A percentile compares a stretch with the other conserved stretches of the same genome.
phyloP scores from a whole-genome alignment of 2,329 filamentous ascomycete species.

The Sclerotinia spermophila region DNA sequence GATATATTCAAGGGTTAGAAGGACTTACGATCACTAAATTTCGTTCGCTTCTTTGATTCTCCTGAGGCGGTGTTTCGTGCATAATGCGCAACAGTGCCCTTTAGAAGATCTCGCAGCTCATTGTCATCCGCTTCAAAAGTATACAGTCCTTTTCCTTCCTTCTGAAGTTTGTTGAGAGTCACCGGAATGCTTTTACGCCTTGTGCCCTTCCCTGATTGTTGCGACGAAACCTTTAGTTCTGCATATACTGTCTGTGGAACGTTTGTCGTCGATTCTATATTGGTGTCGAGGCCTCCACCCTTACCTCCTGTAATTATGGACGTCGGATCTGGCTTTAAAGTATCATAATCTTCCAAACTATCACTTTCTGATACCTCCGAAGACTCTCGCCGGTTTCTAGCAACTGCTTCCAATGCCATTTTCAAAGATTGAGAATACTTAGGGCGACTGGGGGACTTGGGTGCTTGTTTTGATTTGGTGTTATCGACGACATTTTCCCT shows the following conservation, averaged over 20 bases:
- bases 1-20: neutral
- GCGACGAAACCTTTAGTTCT: slow-evolving; percentile 21
- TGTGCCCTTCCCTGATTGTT: slow-evolving; percentile 20
- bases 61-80: slow-evolving; percentile 29
- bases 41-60: slow-evolving; percentile 30
- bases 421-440: slow-evolving; percentile 30
- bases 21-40: slow-evolving; percentile 43
- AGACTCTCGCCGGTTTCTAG: slow-evolving; percentile 16
- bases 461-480: slow-evolving; percentile 22
- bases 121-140: slow-evolving; percentile 33
- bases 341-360: slow-evolving; percentile 36
- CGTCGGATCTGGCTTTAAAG: slow-evolving; percentile 30
- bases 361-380: slow-evolving; percentile 27
- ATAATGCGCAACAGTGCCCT: slow-evolving; percentile 28
- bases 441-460: slow-evolving; percentile 15
- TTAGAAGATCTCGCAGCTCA: slow-evolving; percentile 32
- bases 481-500: slow-evolving; percentile 27
- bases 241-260: slow-evolving; percentile 26
- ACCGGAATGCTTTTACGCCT: slow-evolving; percentile 33
- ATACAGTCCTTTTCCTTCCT: slow-evolving; percentile 31
- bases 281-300: slow-evolving; percentile 36
- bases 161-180: slow-evolving; percentile 30
- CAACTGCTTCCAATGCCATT: slow-evolving; percentile 27
- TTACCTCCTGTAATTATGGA: slow-evolving; percentile 35
- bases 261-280: slow-evolving; percentile 21